Evolutionary conservation across 164 flowering plant genomes (phyloP).

Genomic region (Stephania cephalantha): DNA sequence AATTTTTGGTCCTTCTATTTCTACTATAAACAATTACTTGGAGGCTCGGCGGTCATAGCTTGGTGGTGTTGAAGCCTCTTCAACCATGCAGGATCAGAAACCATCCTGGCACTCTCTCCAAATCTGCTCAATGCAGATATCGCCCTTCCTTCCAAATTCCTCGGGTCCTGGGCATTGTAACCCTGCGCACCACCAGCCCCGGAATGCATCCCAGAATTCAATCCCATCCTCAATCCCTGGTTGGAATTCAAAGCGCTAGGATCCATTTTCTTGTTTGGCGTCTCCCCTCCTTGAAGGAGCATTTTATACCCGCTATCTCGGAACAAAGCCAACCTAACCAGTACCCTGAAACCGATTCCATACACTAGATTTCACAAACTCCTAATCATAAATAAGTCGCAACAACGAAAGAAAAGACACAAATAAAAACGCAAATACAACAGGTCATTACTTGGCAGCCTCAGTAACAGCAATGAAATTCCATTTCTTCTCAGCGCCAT

Average conservation of each 20-base stretch:
- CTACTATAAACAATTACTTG: conserved; percentile 32
- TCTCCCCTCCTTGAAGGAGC: conserved; percentile 86
- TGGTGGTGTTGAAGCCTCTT: conserved; percentile 44
- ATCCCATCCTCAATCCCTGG: conserved; percentile 17
- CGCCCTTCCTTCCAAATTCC: conserved; percentile 70
- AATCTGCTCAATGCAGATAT: conserved; percentile 69
- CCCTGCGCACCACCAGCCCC: conserved; percentile 27
- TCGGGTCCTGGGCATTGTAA: conserved; percentile 27
- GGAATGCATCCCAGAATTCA: conserved; percentile 25
- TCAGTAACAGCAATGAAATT: conserved; percentile 74
- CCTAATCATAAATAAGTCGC: background rate
- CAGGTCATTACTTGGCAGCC: conserved; percentile 61
- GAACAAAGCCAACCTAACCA: conserved; percentile 66
- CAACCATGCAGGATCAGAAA: conserved; percentile 57
- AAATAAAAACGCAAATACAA: background rate
- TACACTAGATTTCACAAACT: background rate
- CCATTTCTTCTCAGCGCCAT: conserved; percentile 90
- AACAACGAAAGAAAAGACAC: background rate
- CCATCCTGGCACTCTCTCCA: conserved; percentile 72
- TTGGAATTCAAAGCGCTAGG: conserved; percentile 25
- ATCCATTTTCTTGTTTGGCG: conserved; percentile 33
- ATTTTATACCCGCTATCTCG: conserved; percentile 78
- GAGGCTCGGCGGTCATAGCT: conserved; percentile 28
- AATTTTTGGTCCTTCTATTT: background rate
- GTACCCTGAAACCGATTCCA: conserved; percentile 46